Base-by-base conservation (phyloP, 805 yeast genomes). In the Metschnikowia kunwiensis region DNA sequence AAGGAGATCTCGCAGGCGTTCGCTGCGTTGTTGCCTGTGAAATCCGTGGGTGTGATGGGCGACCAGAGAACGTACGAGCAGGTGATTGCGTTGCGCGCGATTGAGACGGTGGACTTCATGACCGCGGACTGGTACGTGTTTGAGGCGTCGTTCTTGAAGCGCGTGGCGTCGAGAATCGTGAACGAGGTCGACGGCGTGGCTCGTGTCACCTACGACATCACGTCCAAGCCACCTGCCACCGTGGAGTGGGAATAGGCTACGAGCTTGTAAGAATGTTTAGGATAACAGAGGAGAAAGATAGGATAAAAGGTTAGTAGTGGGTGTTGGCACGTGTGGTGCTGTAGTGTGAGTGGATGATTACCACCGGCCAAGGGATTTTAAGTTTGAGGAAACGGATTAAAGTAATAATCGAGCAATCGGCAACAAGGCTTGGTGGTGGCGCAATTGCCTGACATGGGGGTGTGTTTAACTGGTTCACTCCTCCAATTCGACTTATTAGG, bases 181-280 rank as follows among this genome's bases (percentile, higher is more conserved):
- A 93, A 93, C 66, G 99, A 93, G 73, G 99, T 93, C 44, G 86
- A 84, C 51, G 99, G 99, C 61, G 98, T 93, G 57, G 97, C 98
- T 39, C 84, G 99, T 70, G 99, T 93, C 46, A 93, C 96, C 38
- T 93, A 93, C 67, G 99, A 93, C 65, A 89, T 93, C 63, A 93
- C 98, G 43, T 88, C 97, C 43, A 93, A 93, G 72, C 99, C 99
- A 40, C 99, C 99, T 45, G 98, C 99, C 43, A 93, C 99, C 43
- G 98, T 93, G 52, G 99, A 93, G 67, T 93, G 97, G 98, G 98
- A 93, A 72, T 91, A 82, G 13, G n/a, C n/a, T n/a, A n/a, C n/a
- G n/a, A n/a, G n/a, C n/a, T n/a, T n/a, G n/a, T n/a, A n/a, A n/a
- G n/a, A n/a, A n/a, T n/a, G n/a, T n/a, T n/a, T n/a, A n/a, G n/a